Percentiles rank a stretch among this genome's conserved stretches.
Conservation (phyloP, 306 rosid genomes). For the Prunus kanzakura region DNA sequence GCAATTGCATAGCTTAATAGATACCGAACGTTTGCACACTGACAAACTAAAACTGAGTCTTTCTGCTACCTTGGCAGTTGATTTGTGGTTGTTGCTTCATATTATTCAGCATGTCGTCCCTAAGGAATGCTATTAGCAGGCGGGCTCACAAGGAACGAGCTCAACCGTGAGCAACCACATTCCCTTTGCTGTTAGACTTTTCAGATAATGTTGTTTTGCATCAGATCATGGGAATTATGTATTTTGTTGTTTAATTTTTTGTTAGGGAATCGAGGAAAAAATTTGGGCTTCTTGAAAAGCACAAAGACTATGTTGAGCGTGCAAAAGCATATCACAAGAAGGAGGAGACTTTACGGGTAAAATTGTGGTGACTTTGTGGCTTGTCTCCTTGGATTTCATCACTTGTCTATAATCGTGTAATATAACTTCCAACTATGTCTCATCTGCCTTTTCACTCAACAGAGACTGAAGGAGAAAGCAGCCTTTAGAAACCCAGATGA, state of each 20-base stretch:
- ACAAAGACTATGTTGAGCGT: conserved; percentile 81
- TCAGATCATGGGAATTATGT: background rate
- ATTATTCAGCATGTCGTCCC: conserved; percentile 56
- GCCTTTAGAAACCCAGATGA: conserved; percentile 72
- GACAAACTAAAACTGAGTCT: background rate
- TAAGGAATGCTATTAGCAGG: conserved; percentile 61
- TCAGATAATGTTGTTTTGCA: background rate
- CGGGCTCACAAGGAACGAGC: conserved; percentile 81
- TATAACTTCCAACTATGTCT: background rate
- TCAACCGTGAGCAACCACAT: conserved; percentile 57
- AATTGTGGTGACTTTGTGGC: background rate
- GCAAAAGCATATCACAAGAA: conserved; percentile 69
- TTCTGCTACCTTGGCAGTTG: conserved; percentile 1
- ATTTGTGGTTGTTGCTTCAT: background rate
- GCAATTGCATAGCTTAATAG: background rate
- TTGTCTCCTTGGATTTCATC: background rate
- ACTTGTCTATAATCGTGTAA: background rate
- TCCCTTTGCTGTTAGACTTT: background rate
- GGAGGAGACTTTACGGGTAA: conserved; percentile 64
- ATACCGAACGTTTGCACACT: background rate
- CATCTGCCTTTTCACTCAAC: conserved; percentile 18
- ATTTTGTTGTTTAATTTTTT: background rate
- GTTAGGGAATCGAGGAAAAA: conserved; percentile 58
- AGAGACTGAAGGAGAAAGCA: conserved; percentile 80
- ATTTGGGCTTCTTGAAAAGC: conserved; percentile 82